Conservation (phyloP, 2,329 filamentous ascomycete species). For the Sarocladium strictum region DNA sequence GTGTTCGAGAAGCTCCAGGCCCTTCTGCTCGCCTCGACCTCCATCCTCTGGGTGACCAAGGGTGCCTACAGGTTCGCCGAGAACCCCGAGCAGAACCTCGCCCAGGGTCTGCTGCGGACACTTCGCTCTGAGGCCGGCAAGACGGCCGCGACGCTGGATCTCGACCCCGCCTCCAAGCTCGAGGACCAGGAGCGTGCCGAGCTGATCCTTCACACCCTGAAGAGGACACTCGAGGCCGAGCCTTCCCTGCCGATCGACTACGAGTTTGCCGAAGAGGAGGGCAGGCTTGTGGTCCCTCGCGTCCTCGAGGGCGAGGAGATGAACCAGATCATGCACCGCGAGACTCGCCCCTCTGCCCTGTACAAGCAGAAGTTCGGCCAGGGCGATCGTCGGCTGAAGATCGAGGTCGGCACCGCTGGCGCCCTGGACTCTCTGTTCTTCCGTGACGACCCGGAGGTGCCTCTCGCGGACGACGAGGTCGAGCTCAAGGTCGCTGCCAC, state of each 20-base stretch:
- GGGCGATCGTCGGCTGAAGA: slow-evolving; percentile 25
- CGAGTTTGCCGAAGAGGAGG: slow-evolving; percentile 15
- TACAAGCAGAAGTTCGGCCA: slow-evolving; percentile 31
- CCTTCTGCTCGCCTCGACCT: slow-evolving; percentile 22
- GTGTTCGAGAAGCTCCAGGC: slow-evolving; percentile 29
- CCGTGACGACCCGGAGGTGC: slow-evolving; percentile 21
- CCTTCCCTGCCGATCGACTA: not conserved
- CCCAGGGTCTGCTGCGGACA: slow-evolving; percentile 31
- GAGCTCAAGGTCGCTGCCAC: slow-evolving; percentile 13
- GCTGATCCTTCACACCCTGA: slow-evolving; percentile 24
- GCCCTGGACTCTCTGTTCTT: slow-evolving; percentile 35
- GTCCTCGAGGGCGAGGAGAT: slow-evolving; percentile 20
- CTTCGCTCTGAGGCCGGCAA: slow-evolving; percentile 14
- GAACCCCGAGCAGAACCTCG: slow-evolving; percentile 27
- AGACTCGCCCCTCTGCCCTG: slow-evolving; percentile 16
- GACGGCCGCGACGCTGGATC: slow-evolving; percentile 33
- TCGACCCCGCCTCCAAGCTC: slow-evolving; percentile 31
- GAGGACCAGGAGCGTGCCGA: slow-evolving; percentile 22
- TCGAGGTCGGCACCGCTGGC: slow-evolving; percentile 31
- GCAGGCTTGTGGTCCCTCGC: slow-evolving; percentile 22
- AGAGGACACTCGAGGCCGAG: slow-evolving; percentile 14
- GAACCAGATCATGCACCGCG: slow-evolving; percentile 14
- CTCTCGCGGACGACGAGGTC: slow-evolving; percentile 11
- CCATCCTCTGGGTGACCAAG: slow-evolving; percentile 28
- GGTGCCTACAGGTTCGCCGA: slow-evolving; percentile 25